phyloP scores from a whole-genome alignment of 768 basidiomycete genomes.

The Tubosaeta brunneosetosa region DNA sequence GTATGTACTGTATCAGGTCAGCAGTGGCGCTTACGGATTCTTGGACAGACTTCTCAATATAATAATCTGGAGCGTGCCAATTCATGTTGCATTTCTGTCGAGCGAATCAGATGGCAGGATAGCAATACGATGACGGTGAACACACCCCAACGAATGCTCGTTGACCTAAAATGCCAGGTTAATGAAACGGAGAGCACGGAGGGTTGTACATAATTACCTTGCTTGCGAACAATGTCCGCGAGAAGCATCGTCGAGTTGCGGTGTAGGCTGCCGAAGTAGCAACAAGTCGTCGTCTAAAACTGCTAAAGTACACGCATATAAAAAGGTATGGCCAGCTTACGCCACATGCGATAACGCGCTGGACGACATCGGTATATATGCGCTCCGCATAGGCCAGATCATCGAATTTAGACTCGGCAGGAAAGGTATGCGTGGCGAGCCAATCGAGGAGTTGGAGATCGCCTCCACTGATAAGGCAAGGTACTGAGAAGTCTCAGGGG shows the following conservation, averaged over 20 bases:
- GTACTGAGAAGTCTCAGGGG: conserved; percentile 4
- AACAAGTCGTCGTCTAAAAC: conserved; percentile 82
- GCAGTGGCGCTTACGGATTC: conserved; percentile 60
- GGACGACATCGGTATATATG: conserved; percentile 69
- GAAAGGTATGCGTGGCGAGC: conserved; percentile 83
- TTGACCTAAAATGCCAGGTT: conserved; percentile 48
- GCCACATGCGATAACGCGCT: conserved; percentile 64
- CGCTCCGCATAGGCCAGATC: conserved; percentile 64
- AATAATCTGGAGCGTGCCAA: conserved; percentile 69
- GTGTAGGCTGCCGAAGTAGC: conserved; percentile 86
- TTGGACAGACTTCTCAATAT: conserved; percentile 59
- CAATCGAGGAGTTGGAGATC: conserved; percentile 87
- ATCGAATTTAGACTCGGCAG: conserved; percentile 72
- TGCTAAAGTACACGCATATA: conserved; percentile 3
- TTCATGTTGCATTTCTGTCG: conserved; percentile 34
- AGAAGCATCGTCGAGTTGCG: conserved; percentile 75
- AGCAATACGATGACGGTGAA: conserved; percentile 8
- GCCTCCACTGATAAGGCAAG: conserved; percentile 53
- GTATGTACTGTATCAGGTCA: conserved; percentile 66
- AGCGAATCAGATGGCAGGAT: conserved; percentile 4
- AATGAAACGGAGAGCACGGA: background rate
- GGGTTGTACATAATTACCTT: conserved; percentile 39
- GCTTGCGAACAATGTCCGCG: conserved; percentile 64
- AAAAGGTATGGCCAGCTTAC: conserved; percentile 42
- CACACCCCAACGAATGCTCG: conserved; percentile 82